Base-by-base conservation (phyloP, 768 basidiomycete species). In the Daedalea quercina region DNA sequence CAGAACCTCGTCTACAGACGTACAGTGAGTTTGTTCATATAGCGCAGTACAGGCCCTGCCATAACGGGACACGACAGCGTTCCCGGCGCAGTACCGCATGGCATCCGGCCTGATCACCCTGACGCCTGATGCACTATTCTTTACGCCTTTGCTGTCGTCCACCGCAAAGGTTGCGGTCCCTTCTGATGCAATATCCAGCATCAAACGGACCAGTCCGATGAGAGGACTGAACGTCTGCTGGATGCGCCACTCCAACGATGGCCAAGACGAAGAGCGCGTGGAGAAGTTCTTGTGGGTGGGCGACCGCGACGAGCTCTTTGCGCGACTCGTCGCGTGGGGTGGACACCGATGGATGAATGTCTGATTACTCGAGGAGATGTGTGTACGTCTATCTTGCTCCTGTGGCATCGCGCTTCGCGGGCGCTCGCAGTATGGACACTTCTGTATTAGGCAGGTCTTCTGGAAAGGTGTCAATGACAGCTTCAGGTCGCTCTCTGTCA, bases 261-360 rank as follows among this genome's bases (percentile, higher is more conserved):
- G 63, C 12, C 53, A 57, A n/a, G 64, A 60, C 15, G 65, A 63
- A 28, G 72, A 72, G 53, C 73, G 67, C 50, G 77, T 79, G 50
- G 82, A 80, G 48, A 78, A 67, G 57, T 84, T 87, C 60, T 55
- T 67, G 17, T 84, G 81, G 79, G 73, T 86, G 35, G 78, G 77
- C 28, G 72, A 68, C 23, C 76, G 84, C 4, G 82, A 87, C 64
- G 84, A 86, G 44, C 63, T 87, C 17, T 86, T 87, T 63, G 81
- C 80, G 42, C 67, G 83, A 53, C 73, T 87, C 12, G 72, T 85
- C 17, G 80, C 80, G 15, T 65, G 67, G 57, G 73, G 74, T 25
- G 76, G 76, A 20, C 67, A 66, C 43, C 70, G 70, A 26, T 83
- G 82, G 81, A 63, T 75, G 52, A 76, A 43, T 20, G 25, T 51